phyloP scores from a whole-genome alignment of 75 land plant genomes.

The Isoetes taiwanensis region DNA sequence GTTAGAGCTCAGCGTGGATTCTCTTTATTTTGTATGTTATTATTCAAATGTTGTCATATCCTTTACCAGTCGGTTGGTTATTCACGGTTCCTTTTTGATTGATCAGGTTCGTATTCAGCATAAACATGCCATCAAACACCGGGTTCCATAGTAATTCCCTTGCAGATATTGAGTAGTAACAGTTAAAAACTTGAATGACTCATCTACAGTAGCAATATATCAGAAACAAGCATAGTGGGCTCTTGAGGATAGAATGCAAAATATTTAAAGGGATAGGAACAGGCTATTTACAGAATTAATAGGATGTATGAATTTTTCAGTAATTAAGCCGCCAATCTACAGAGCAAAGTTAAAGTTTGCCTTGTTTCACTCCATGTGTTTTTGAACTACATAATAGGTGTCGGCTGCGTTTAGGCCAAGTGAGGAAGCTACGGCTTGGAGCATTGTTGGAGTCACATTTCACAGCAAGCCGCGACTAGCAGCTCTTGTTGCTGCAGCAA shows the following conservation, averaged over 20 bases:
- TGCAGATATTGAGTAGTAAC: conserved; percentile 4
- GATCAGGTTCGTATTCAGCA: conserved; percentile 4
- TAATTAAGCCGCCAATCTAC: too few species aligned
- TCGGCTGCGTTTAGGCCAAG: conserved; percentile 73
- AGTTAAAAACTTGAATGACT: too few species aligned
- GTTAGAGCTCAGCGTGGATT: not conserved
- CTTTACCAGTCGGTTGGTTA: not conserved
- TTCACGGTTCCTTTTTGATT: too few species aligned
- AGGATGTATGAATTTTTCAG: too few species aligned
- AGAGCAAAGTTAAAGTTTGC: too few species aligned
- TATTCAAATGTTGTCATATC: not conserved
- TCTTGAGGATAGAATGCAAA: too few species aligned
- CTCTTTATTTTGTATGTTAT: not conserved
- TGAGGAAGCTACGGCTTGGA: conserved; percentile 85
- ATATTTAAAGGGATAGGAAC: too few species aligned
- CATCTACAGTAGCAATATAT: too few species aligned
- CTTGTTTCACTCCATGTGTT: too few species aligned
- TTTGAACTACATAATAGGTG: too few species aligned
- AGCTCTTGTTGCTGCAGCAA: conserved; percentile 66
- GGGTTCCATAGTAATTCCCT: not conserved
- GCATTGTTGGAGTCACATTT: conserved; percentile 60
- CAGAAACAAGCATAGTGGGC: too few species aligned
- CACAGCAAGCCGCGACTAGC: conserved; percentile 46
- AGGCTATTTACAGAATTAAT: too few species aligned
- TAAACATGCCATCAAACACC: not conserved